A percentile compares a stretch with the other conserved stretches of the same genome.
Conservation (phyloP, 768 basidiomycete species). For the Mycena latifolia region DNA sequence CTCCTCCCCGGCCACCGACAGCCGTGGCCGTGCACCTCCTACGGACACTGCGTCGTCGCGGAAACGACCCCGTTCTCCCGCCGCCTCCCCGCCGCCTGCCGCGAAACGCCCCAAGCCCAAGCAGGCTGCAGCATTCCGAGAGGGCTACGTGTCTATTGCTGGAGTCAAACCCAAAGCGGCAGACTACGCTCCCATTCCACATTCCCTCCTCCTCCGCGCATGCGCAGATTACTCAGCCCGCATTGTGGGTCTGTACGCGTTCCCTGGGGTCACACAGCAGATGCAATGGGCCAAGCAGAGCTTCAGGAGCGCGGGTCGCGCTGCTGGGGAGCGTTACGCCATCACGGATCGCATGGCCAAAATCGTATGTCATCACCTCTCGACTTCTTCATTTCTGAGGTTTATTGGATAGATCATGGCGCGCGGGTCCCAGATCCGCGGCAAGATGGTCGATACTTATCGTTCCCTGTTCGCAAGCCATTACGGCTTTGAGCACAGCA, state of each 20-base stretch:
- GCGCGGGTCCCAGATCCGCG: constrained; percentile 17
- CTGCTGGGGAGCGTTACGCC: not conserved
- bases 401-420: constrained; percentile 1
- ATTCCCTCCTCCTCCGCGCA: constrained; percentile 4
- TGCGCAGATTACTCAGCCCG: constrained; percentile 1
- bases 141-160: no score
- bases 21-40: no score
- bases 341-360: constrained; percentile 5
- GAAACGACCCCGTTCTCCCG: no score
- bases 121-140: no score
- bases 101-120: no score
- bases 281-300: not conserved
- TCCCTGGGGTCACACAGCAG: not conserved
- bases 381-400: not conserved
- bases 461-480: constrained; percentile 1
- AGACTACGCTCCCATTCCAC: not conserved
- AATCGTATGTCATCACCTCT: constrained; percentile 7
- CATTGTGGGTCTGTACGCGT: not conserved
- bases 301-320: not conserved
- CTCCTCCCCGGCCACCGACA: no score
- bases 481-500: constrained; percentile 8
- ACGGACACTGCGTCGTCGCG: no score
- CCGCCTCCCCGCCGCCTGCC: no score
- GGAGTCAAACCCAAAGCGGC: no score
- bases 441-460: constrained; percentile 10